A percentile compares a stretch with the other conserved stretches of the same genome.
Conservation (phyloP, 768 basidiomycete species). For the Amanita brunnescens region DNA sequence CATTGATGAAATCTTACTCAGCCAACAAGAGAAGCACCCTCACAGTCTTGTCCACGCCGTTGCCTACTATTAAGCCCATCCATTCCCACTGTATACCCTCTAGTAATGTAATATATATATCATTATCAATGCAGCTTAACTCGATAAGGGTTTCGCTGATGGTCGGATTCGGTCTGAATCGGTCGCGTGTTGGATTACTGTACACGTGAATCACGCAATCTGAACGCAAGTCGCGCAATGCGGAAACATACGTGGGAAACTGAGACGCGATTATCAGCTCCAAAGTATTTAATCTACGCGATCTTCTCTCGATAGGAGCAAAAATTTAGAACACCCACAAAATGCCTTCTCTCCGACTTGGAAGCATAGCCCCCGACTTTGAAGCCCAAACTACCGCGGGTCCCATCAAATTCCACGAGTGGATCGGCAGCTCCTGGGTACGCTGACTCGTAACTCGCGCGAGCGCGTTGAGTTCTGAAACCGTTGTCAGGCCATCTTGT, state of each 20-base stretch:
- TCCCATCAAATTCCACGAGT: constrained; percentile 87
- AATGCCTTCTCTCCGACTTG: constrained; percentile 65
- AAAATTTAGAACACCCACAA: constrained; percentile 3
- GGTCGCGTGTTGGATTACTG: neutral
- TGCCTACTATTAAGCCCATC: constrained; percentile 62
- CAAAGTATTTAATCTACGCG: neutral
- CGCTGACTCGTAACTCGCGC: too few species aligned
- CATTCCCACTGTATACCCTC: constrained; percentile 5
- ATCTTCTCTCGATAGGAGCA: neutral
- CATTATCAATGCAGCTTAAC: neutral
- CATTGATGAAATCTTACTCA: constrained; percentile 78
- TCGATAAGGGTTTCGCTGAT: neutral
- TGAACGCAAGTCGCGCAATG: constrained; percentile 27
- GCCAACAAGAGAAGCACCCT: constrained; percentile 84
- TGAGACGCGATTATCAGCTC: constrained; percentile 42
- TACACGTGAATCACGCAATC: constrained; percentile 39
- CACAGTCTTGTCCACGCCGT: constrained; percentile 89
- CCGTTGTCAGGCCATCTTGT: constrained; percentile 61
- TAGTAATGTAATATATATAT: neutral
- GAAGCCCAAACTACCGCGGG: constrained; percentile 85
- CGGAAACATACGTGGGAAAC: constrained; percentile 47
- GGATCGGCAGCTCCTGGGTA: constrained; percentile 85
- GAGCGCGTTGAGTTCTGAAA: constrained; percentile 7
- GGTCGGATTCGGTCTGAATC: too few species aligned
- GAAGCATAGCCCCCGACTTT: constrained; percentile 86